These are phyloP conservation scores for Boletales sp. DNA, from an alignment of 768 basidiomycete genomes.

Conservation along the genomic window DNA sequence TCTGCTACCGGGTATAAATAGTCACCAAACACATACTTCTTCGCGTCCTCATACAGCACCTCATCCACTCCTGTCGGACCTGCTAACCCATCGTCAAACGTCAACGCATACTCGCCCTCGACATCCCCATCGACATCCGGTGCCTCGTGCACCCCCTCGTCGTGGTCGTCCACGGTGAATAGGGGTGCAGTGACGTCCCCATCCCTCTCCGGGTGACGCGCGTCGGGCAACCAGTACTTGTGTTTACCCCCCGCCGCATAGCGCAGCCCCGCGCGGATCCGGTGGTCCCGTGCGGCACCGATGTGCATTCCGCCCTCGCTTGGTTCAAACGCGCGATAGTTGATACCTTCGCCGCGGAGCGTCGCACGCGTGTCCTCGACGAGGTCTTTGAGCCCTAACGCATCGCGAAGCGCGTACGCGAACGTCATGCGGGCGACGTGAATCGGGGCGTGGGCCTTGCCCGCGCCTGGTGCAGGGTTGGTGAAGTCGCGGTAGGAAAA, in stretches of 20 bases:
- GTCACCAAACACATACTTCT: slow-evolving; percentile 82
- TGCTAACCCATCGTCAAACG: slow-evolving; percentile 25
- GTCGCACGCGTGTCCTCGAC: slow-evolving; percentile 82
- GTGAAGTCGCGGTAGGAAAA: slow-evolving; percentile 85
- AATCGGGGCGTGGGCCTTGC: slow-evolving; percentile 26
- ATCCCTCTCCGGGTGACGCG: slow-evolving; percentile 36
- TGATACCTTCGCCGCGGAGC: slow-evolving; percentile 84
- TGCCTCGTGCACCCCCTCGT: slow-evolving; percentile 61
- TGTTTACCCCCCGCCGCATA: slow-evolving; percentile 86
- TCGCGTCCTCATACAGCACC: slow-evolving; percentile 69
- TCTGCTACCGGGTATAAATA: slow-evolving; percentile 90
- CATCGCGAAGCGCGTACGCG: slow-evolving; percentile 82
- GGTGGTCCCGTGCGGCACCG: slow-evolving; percentile 77
- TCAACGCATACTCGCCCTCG: slow-evolving; percentile 31
- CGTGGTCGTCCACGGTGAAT: slow-evolving; percentile 52
- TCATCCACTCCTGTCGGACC: slow-evolving; percentile 71
- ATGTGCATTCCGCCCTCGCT: slow-evolving; percentile 92
- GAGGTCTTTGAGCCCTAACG: slow-evolving; percentile 84
- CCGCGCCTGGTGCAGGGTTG: slow-evolving; percentile 34
- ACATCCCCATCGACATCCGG: slow-evolving; percentile 45
- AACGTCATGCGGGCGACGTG: slow-evolving; percentile 90
- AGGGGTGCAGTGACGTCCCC: slow-evolving; percentile 76
- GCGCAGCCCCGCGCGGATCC: slow-evolving; percentile 88
- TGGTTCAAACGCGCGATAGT: slow-evolving; percentile 95
- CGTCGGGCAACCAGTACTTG: slow-evolving; percentile 95